Conservation (phyloP, 495 filamentous ascomycete species). For the Neurospora pannonica region DNA sequence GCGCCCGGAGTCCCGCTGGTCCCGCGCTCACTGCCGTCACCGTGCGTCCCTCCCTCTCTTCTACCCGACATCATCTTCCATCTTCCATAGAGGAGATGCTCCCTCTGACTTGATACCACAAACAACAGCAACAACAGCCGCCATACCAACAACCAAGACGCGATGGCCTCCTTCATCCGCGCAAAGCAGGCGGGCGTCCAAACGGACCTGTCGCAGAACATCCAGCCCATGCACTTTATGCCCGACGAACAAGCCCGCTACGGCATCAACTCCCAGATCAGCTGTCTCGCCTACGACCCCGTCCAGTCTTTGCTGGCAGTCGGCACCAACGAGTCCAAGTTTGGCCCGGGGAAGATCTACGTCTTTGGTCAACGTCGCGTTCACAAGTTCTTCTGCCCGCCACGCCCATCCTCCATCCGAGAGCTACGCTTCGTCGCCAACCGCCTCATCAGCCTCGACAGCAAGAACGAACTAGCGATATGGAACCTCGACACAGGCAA, state of each 20-base stretch:
- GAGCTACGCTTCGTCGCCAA: slow-evolving; percentile 47
- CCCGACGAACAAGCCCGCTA: slow-evolving; percentile 78
- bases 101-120: neutral
- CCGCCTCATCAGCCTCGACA: slow-evolving; percentile 74
- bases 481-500: slow-evolving; percentile 60
- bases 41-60: neutral
- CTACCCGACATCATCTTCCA: neutral
- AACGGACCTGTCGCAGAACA: slow-evolving; percentile 75
- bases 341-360: slow-evolving; percentile 73
- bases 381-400: slow-evolving; percentile 63
- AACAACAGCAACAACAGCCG: neutral
- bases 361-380: slow-evolving; percentile 82
- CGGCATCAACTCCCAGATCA: slow-evolving; percentile 81
- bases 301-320: slow-evolving; percentile 90
- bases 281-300: slow-evolving; percentile 78
- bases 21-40: neutral
- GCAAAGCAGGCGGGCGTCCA: slow-evolving; percentile 89
- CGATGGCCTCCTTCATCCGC: slow-evolving; percentile 77
- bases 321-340: slow-evolving; percentile 74
- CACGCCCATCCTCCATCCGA: slow-evolving; percentile 28
- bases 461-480: slow-evolving; percentile 70
- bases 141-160: slow-evolving; percentile 3
- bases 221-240: slow-evolving; percentile 63
- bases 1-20: neutral
- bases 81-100: neutral